Base-by-base conservation (phyloP, 2,329 filamentous ascomycete species). In the Pseudogymnoascus sp. region DNA sequence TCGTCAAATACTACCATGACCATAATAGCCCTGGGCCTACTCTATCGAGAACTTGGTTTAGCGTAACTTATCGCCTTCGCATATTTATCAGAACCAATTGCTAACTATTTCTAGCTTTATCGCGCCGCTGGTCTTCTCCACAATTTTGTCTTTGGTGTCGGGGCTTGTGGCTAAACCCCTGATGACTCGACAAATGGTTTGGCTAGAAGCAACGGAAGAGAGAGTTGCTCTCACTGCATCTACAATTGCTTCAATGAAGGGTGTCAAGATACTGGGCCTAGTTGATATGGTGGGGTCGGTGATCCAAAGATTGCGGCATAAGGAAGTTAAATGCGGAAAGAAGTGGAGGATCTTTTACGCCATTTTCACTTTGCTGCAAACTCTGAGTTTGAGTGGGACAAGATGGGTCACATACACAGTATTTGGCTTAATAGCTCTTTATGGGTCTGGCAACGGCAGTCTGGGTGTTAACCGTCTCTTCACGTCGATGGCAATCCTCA, bases 231-330 rank as follows among this genome's bases (percentile, higher is more conserved):
- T 73, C 29, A 77, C 75, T 0, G 72, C 75, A 5, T 70, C 68
- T n/a, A 75, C 76, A 68, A 69, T 79, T 1, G 68, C 66, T 3
- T 70, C 72, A 9, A 78, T 79, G 64, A 78, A 78, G 61, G 72
- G 73, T 1, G 68, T 79, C 61, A 79, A 78, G 57, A 77, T 79
- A 72, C 74, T 74, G 65, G 77, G 77, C 0, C 64, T 78, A 3
- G 70, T 69, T 0, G 68, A 72, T 26, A 71, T 68, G 11, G 66
- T 77, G 21, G 47, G 47, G 1, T 54, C 47, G 6, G n/a, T 21
- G 26, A 54, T 54, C 9, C 26, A 29, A 17, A 54, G 17, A 33
- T 54, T 54, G 47, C 26, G 47, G 2, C 47, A 54, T 9, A 54
- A 54, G 13, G 47, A 54, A 33, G 47, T 54, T 54, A 31, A 54